These are phyloP conservation scores for Phytophthora europaea DNA, from an alignment of 352 stramenopile species.

Conservation along the genomic window DNA sequence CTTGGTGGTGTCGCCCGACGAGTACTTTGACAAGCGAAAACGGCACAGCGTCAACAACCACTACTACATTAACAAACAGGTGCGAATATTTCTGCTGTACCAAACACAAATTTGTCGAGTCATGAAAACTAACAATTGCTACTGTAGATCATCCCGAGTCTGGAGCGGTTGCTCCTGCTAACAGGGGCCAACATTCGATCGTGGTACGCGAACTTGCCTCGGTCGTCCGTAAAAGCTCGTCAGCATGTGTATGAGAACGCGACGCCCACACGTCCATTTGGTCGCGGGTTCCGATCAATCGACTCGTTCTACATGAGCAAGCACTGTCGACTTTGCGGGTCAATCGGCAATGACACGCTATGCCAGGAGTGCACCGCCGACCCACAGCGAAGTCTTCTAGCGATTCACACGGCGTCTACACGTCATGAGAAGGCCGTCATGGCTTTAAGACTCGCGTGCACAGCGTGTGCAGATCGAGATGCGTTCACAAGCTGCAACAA, in stretches of 20 bases:
- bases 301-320: conserved; percentile 90
- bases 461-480: conserved; percentile 62
- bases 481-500: conserved; percentile 62
- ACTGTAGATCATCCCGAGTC: conserved; percentile 76
- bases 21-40: conserved; percentile 61
- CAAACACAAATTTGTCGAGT: background rate
- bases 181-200: conserved; percentile 80
- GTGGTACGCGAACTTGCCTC: conserved; percentile 78
- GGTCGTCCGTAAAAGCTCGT: conserved; percentile 67
- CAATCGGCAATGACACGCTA: conserved; percentile 60
- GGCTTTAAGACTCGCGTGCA: conserved; percentile 51
- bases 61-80: conserved; percentile 95
- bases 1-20: conserved; percentile 88
- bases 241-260: conserved; percentile 32
- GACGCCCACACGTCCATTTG: conserved; percentile 22
- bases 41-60: conserved; percentile 88
- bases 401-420: conserved; percentile 54
- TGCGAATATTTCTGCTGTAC: conserved; percentile 23
- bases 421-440: conserved; percentile 55
- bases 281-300: conserved; percentile 58
- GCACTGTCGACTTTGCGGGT: conserved; percentile 79
- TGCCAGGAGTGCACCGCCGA: conserved; percentile 65
- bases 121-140: conserved; percentile 6
- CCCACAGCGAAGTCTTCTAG: conserved; percentile 76
- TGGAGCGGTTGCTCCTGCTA: conserved; percentile 88